Evolutionary conservation across 2,329 filamentous ascomycete genomes (phyloP).

Genomic region (Diaporthe eres): DNA sequence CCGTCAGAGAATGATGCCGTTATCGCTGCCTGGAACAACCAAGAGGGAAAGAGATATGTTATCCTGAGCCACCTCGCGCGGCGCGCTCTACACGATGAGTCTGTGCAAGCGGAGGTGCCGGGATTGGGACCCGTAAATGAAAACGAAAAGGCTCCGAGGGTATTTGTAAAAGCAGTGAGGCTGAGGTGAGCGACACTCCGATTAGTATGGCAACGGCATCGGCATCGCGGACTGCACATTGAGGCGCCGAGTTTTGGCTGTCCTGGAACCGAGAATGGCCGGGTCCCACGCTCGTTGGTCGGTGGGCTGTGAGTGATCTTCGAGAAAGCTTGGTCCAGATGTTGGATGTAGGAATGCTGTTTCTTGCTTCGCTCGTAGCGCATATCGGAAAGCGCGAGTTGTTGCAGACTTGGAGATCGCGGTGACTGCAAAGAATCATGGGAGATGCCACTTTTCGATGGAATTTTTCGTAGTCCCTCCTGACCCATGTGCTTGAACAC

Average conservation of each 20-base stretch:
- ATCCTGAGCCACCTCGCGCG: constrained; percentile 26
- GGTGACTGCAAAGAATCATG: not conserved
- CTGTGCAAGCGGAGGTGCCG: not conserved
- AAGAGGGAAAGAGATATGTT: constrained; percentile 18
- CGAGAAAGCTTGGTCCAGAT: constrained; percentile 13
- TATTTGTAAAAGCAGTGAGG: constrained; percentile 4
- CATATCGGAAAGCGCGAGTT: not conserved
- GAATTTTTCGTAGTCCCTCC: not conserved
- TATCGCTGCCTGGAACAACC: constrained; percentile 24
- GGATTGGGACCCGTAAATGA: not conserved
- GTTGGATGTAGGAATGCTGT: not conserved
- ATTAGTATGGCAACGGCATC: constrained; percentile 13
- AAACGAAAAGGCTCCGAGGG: not conserved
- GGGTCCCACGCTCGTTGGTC: not conserved
- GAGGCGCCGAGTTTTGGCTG: not conserved
- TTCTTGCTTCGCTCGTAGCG: not conserved
- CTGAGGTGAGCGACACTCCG: constrained; percentile 15
- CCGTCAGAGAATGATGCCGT: constrained; percentile 19
- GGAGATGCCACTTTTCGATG: not conserved
- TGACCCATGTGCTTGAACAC: constrained; percentile 7
- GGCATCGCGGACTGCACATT: constrained; percentile 13
- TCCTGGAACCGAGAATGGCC: not conserved
- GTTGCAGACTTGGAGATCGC: not conserved
- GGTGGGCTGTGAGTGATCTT: constrained; percentile 14
- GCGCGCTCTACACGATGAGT: not conserved